Base-by-base conservation (phyloP, 768 basidiomycete genomes). In the Xerocomellus dryophilus region DNA sequence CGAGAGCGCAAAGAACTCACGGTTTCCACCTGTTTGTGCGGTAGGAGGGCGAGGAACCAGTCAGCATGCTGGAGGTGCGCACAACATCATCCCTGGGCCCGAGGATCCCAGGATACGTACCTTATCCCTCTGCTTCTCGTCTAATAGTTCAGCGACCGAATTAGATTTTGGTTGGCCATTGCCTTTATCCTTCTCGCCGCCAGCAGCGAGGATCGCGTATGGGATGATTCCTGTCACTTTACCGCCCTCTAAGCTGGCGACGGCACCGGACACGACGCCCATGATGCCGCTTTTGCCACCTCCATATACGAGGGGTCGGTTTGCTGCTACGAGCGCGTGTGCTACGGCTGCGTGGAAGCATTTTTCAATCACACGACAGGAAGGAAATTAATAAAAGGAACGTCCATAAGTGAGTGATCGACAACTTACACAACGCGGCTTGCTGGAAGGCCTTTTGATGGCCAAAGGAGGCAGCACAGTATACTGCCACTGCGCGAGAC, bases 271-370 rank as follows among this genome's bases (percentile, higher is more conserved):
- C 9, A 94, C 84, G 43, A 81, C 69, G 57, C 94, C 94, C 94
- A 97, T 97, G 57, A 96, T 77, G 2, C 94, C 94, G 40, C 77
- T 76, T 18, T 78, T 76, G 0, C 93, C 94, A 7, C 94, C 94
- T 2, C 94, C 94, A 66, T 97, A 98, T 3, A 98, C 80, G 14
- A 97, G 76, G 4, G 84, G 80, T 3, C 85, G 76, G 0, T 78
- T 73, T 15, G 78, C 71, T 8, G 69, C 69, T 3, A 83, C 90
- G 25, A 96, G 72, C 0, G 93, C 90, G 42, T 74, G 69, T 36
- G 90, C 94, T 12, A 97, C 63, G 20, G 91, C 90, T 89, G 55
- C 23, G 47, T 21, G 14, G 51, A 18, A 25, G 46, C 6, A 9
- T 12, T 40, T 21, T 51, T 50, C 35, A 51, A 54, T 47, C 39